Base-by-base conservation (phyloP, 1,284 basidiomycete species). In the Leccinum griseonigrum region DNA sequence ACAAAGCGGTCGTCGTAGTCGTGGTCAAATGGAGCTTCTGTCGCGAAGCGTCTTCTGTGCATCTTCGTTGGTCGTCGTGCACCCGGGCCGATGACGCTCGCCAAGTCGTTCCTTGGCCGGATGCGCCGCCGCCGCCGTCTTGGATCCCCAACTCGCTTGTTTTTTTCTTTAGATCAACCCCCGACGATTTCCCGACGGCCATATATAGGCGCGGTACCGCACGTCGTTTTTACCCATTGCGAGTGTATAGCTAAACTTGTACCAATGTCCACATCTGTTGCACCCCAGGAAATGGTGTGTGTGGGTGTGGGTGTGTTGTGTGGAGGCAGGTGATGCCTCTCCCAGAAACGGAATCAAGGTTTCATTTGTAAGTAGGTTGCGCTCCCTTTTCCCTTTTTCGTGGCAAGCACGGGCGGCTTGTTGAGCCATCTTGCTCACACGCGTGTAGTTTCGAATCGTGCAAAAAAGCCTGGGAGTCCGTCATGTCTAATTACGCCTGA, bases 361-460 rank as follows among this genome's bases (percentile, higher is more conserved):
- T 71, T 67, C 58, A 63, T 60, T 56, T 50, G 38, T 40, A 11
- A 40, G 51, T n/a, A 11, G 46, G 51, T n/a, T 18, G 58, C 40
- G 43, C 43, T 43, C 52, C 54, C 51, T 46, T 18, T 32, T 58
- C 50, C 43, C 55, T 56, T 62, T 63, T 59, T 46, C n/a, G 43
- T 46, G 18, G 11, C 3, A 22, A 46, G 43, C 22, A 46, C 6
- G 43, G 54, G 54, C 54, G 46, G 50, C 36, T 50, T 14, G 32
- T 54, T 32, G 51, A 36, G 16, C 59, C 28, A 58, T 59, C 38
- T 22, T 63, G 68, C 68, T 70, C 71, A 70, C 71, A 73, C 63
- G 54, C 54, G 50, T 4, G 34, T 22, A 50, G 51, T 63, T 61
- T 50, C 38, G 60, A 54, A 60, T 51, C 57, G 59, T 36, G 54